A percentile compares a stretch with the other conserved stretches of the same genome.
Conservation (phyloP, 164 flowering plant genomes). For the Buxus sempervirens region DNA sequence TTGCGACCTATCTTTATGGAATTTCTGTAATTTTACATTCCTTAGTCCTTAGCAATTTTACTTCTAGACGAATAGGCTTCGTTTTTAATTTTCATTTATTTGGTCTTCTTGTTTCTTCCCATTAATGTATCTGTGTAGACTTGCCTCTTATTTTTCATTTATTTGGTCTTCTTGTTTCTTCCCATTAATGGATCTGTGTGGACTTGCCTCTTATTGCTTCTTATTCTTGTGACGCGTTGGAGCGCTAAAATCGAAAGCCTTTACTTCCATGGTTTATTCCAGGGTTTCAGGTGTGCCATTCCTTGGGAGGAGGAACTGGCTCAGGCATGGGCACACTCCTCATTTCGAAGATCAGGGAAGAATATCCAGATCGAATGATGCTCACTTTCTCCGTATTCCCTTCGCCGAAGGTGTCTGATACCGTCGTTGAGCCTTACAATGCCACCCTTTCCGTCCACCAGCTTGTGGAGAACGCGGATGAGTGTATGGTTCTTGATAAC, state of each 20-base stretch:
- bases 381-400: slow-evolving; percentile 37
- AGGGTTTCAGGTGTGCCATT: slow-evolving; percentile 38
- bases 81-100: no score
- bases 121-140: no score
- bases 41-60: no score
- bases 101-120: neutral
- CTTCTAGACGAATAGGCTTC: no score
- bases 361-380: slow-evolving; percentile 44
- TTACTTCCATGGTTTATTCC: neutral
- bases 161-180: neutral
- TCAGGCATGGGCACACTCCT: slow-evolving; percentile 36
- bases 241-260: neutral
- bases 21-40: neutral
- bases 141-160: no score
- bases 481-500: slow-evolving; percentile 34
- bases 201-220: no score
- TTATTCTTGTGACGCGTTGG: no score
- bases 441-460: slow-evolving; percentile 43
- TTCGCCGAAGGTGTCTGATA: slow-evolving; percentile 39
- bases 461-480: slow-evolving; percentile 39
- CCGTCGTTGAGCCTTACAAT: slow-evolving; percentile 41
- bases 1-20: no score
- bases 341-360: slow-evolving; percentile 38
- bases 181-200: no score
- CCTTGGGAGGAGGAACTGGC: slow-evolving; percentile 36